Percentiles rank a stretch among this genome's conserved stretches.
phyloP scores from a whole-genome alignment of 176 grass and related monocot species.

The Chloris gayana region DNA sequence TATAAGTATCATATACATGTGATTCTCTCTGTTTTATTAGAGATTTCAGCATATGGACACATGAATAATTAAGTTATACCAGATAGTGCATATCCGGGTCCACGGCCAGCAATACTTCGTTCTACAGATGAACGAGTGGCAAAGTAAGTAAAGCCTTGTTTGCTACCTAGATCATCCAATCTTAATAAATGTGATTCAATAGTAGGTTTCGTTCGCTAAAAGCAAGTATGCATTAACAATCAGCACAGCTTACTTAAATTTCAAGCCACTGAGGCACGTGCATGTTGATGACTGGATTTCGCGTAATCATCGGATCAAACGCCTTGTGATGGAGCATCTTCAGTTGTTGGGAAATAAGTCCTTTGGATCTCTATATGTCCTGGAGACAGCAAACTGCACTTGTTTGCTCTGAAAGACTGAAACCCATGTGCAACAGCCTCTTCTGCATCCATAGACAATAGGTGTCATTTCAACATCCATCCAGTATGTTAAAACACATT shows the following conservation, averaged over 20 bases:
- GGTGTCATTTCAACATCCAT: too few relatives aligned
- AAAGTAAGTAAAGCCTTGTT: background rate
- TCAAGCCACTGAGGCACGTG: conserved; percentile 29
- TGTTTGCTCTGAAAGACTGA: too few relatives aligned
- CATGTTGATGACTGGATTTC: background rate
- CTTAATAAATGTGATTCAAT: conserved; percentile 45
- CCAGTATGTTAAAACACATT: background rate
- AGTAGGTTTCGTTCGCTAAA: conserved; percentile 48
- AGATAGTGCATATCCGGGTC: background rate
- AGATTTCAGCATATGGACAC: conserved; percentile 26
- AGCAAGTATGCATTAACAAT: conserved; percentile 23
- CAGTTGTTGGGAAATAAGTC: background rate
- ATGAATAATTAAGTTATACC: background rate
- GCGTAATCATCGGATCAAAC: conserved; percentile 18
- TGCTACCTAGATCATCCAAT: background rate
- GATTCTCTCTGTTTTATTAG: background rate
- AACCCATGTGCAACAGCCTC: background rate
- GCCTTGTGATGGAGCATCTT: conserved; percentile 28
- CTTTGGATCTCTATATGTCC: background rate
- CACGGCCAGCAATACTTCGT: background rate
- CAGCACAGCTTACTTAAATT: conserved; percentile 27
- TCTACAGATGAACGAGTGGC: background rate
- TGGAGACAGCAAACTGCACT: background rate
- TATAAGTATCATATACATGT: background rate
- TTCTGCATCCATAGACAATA: background rate